These are phyloP conservation scores for Coemansia sp. DNA, from an alignment of 192 early-diverging fungal species.

Conservation along the genomic window DNA sequence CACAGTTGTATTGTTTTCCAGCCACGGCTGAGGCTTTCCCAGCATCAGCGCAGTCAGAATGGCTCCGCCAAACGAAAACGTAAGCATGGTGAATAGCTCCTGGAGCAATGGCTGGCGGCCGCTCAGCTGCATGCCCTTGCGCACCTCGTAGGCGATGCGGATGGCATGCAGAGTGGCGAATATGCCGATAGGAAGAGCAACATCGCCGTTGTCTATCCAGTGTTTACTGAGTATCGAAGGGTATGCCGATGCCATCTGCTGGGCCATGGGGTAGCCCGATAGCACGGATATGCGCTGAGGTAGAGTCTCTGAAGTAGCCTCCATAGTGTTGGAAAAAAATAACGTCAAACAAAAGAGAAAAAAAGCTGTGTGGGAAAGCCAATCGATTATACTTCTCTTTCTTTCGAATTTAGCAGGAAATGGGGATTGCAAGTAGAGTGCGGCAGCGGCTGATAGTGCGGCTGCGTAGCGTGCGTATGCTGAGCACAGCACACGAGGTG, in stretches of 20 bases:
- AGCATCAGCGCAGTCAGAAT: constrained; percentile 52
- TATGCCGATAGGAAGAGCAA: constrained; percentile 45
- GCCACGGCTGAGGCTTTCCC: constrained; percentile 49
- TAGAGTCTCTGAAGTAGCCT: too few relatives aligned
- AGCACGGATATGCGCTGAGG: constrained; percentile 3
- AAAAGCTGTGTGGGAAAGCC: too few relatives aligned
- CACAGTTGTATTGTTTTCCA: constrained; percentile 46
- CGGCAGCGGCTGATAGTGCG: too few relatives aligned
- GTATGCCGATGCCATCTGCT: constrained; percentile 35
- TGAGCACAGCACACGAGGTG: constrained; percentile 17
- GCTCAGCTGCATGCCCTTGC: constrained; percentile 39
- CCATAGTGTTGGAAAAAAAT: too few relatives aligned
- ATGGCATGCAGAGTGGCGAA: constrained; percentile 55
- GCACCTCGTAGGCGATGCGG: constrained; percentile 55
- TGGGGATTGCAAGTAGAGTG: too few relatives aligned
- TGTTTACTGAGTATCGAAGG: constrained; percentile 27
- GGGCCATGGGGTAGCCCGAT: constrained; percentile 14
- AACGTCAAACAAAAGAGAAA: too few relatives aligned
- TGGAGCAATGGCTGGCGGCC: constrained; percentile 44
- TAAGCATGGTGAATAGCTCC: constrained; percentile 53
- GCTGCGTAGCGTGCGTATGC: neutral
- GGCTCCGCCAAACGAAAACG: constrained; percentile 55
- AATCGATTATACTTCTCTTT: too few relatives aligned
- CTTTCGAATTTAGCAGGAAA: too few relatives aligned
- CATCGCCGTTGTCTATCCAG: constrained; percentile 19